phyloP scores from a whole-genome alignment of 495 filamentous ascomycete species.

The Talaromyces adpressus region DNA sequence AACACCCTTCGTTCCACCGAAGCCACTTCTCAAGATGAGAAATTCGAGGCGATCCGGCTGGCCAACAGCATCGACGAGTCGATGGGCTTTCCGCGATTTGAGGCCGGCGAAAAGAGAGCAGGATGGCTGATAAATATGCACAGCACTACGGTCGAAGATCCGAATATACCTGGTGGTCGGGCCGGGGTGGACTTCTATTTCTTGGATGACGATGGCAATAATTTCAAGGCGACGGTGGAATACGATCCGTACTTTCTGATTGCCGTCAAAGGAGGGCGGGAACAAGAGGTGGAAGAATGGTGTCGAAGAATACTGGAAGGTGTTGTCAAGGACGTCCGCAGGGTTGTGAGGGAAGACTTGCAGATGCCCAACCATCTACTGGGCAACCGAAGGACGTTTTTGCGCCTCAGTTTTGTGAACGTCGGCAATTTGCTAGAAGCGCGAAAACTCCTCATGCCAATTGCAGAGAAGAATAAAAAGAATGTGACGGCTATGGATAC shows the following conservation, averaged over 20 bases:
- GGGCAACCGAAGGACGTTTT: conserved; percentile 79
- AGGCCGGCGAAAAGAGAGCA: conserved; percentile 74
- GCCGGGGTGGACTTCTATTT: conserved; percentile 97
- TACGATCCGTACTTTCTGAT: conserved; percentile 97
- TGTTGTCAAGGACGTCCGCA: conserved; percentile 66
- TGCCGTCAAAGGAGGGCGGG: conserved; percentile 78
- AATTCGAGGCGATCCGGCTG: conserved; percentile 72
- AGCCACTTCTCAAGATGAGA: conserved; percentile 79
- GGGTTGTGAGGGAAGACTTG: conserved; percentile 87
- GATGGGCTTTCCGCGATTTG: conserved; percentile 89
- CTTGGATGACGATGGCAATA: conserved; percentile 84
- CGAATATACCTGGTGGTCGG: conserved; percentile 71
- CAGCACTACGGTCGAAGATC: conserved; percentile 77
- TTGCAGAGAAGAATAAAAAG: conserved; percentile 95
- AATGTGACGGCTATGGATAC: conserved; percentile 94
- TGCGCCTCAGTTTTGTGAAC: conserved; percentile 81
- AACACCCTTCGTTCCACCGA: conserved; percentile 67
- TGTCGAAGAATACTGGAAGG: conserved; percentile 78
- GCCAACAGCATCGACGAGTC: conserved; percentile 88
- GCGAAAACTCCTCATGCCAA: conserved; percentile 72
- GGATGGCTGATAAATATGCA: conserved; percentile 97
- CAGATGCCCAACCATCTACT: conserved; percentile 94
- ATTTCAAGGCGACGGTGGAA: conserved; percentile 93
- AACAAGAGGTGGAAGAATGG: conserved; percentile 96
- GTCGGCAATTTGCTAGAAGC: conserved; percentile 78